phyloP scores from a whole-genome alignment of 2,329 filamentous ascomycete species.

The Pyrenophora tritici-repentis region DNA sequence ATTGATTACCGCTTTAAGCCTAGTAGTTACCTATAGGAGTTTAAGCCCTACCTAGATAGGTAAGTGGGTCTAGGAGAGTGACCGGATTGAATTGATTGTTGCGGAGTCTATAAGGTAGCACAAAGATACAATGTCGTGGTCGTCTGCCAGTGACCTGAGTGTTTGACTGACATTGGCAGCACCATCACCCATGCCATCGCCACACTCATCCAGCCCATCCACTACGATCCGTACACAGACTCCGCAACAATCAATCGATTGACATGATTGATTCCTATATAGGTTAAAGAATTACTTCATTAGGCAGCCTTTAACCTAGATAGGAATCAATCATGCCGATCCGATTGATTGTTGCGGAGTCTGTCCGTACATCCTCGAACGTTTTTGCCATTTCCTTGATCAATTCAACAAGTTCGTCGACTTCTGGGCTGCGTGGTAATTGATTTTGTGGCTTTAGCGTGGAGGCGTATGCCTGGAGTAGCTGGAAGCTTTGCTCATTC shows the following conservation, averaged over 20 bases:
- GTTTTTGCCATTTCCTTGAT: constrained; percentile 13
- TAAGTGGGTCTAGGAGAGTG: too few species aligned
- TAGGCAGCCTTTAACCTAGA: too few species aligned
- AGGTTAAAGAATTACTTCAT: too few species aligned
- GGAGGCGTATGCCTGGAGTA: constrained; percentile 16
- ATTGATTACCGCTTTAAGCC: too few species aligned
- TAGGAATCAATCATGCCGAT: too few species aligned
- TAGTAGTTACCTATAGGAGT: too few species aligned
- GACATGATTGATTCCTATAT: too few species aligned
- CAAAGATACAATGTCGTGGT: background rate
- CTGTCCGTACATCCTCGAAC: constrained; percentile 19
- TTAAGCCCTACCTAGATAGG: too few species aligned
- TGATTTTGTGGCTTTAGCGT: background rate
- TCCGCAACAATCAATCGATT: too few species aligned
- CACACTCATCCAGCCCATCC: constrained; percentile 37
- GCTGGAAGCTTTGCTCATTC: constrained; percentile 17
- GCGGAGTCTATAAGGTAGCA: constrained; percentile 10
- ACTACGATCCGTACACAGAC: constrained; percentile 30
- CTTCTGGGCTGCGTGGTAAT: background rate
- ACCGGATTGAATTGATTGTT: too few species aligned
- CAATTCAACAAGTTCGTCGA: constrained; percentile 2
- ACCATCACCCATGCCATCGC: constrained; percentile 1
- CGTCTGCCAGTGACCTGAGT: background rate
- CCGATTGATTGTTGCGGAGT: too few species aligned
- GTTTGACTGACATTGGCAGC: background rate